phyloP scores from a whole-genome alignment of 257 asterid species.

The Solanum sejunctum region DNA sequence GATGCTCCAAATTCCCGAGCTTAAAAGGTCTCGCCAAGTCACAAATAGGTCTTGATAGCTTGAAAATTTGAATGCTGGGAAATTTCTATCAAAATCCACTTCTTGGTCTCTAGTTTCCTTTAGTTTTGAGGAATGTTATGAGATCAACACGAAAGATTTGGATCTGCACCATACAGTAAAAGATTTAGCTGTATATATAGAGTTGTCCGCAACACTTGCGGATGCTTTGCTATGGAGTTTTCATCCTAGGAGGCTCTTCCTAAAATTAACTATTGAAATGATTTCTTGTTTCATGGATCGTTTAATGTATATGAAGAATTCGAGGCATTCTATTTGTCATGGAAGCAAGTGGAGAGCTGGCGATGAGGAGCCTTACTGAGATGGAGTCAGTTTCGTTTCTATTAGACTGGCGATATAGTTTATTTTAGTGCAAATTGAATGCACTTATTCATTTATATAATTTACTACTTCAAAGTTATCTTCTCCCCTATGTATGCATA shows the following conservation, averaged over 20 bases:
- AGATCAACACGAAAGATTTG: not conserved
- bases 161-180: not conserved
- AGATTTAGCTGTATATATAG: not conserved
- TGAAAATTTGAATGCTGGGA: not conserved
- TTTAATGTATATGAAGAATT: not conserved
- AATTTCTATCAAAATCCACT: not conserved
- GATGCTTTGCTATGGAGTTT: not conserved
- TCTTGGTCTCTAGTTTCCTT: not conserved
- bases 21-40: not conserved
- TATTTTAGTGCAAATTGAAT: not conserved
- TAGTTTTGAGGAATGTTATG: not conserved
- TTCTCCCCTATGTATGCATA: not conserved
- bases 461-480: not conserved
- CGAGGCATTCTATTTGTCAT: not conserved
- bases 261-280: not conserved
- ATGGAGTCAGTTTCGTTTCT: not conserved
- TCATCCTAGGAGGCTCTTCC: not conserved
- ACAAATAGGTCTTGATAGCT: not conserved
- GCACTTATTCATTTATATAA: not conserved
- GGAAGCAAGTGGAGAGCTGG: not conserved
- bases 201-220: not conserved
- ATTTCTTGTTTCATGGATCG: not conserved
- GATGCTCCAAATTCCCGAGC: not conserved
- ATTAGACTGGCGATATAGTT: not conserved
- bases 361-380: too few relatives aligned